These are phyloP conservation scores for Citropsis articulata DNA, from an alignment of 345 rosid species.

Conservation along the genomic window DNA sequence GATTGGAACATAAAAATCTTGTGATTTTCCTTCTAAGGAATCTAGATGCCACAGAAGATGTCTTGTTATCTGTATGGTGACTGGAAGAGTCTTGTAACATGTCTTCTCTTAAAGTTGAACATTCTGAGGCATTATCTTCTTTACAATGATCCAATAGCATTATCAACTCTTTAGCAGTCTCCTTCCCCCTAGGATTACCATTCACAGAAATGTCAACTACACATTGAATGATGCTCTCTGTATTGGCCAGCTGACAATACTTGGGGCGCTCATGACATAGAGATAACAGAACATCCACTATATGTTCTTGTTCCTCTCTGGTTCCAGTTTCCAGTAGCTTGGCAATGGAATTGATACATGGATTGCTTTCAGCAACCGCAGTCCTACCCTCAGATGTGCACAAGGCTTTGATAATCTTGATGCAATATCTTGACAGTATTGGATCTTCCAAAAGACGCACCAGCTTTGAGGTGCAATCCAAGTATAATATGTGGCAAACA, in stretches of 20 bases:
- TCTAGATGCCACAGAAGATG: conserved; percentile 17
- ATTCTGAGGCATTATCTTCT: conserved; percentile 5
- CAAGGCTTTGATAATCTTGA: conserved; percentile 21
- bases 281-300: conserved; percentile 22
- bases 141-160: conserved; percentile 7
- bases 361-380: conserved; percentile 22
- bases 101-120: background rate
- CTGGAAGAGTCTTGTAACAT: background rate
- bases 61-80: background rate
- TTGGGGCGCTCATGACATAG: conserved; percentile 15
- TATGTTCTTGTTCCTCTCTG: conserved; percentile 27
- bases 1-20: conserved; percentile 8
- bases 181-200: conserved; percentile 22
- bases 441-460: conserved; percentile 26
- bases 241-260: conserved; percentile 15
- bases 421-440: conserved; percentile 27
- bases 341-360: conserved; percentile 22
- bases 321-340: conserved; percentile 26
- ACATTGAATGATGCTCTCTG: conserved; percentile 12
- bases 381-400: conserved; percentile 26
- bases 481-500: conserved; percentile 30
- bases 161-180: conserved; percentile 18
- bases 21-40: conserved; percentile 11
- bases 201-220: conserved; percentile 14
- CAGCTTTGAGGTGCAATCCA: conserved; percentile 32